Percentiles rank a stretch among this genome's conserved stretches.
Evolutionary conservation across 306 rosid species (phyloP).

Genomic region (Castanospermum australe): DNA sequence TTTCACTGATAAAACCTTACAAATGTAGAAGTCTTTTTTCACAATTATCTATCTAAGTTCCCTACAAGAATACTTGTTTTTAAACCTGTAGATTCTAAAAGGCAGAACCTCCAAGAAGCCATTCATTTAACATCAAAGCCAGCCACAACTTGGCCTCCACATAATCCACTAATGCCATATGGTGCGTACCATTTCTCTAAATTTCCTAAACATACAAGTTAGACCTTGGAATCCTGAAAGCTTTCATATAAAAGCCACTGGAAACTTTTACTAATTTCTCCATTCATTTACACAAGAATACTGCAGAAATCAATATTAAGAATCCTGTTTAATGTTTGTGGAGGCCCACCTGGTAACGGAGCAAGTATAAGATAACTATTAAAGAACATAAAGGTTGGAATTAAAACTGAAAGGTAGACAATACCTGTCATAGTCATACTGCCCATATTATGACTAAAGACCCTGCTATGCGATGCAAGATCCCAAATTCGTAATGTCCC

Average conservation of each 20-base stretch:
- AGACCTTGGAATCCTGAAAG: constrained; percentile 22
- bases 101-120: not conserved
- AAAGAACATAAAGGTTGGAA: not conserved
- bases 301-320: not conserved
- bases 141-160: not conserved
- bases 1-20: not conserved
- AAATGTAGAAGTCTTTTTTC: not conserved
- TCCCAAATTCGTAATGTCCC: constrained; percentile 88
- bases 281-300: constrained; percentile 7
- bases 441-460: constrained; percentile 60
- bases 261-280: constrained; percentile 18
- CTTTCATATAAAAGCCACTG: not conserved
- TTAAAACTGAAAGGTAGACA: constrained; percentile 11
- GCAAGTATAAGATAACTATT: constrained; percentile 8
- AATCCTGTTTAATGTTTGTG: not conserved
- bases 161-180: constrained; percentile 6
- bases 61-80: not conserved
- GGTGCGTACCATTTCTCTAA: not conserved
- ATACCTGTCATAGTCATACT: constrained; percentile 57
- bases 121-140: constrained; percentile 6
- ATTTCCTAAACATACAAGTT: constrained; percentile 13
- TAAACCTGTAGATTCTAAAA: not conserved
- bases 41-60: not conserved
- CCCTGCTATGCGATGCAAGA: constrained; percentile 54
- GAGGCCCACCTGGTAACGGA: not conserved